A percentile compares a stretch with the other conserved stretches of the same genome.
phyloP scores from a whole-genome alignment of 2,329 filamentous ascomycete species.

The Sphaerulina musiva region DNA sequence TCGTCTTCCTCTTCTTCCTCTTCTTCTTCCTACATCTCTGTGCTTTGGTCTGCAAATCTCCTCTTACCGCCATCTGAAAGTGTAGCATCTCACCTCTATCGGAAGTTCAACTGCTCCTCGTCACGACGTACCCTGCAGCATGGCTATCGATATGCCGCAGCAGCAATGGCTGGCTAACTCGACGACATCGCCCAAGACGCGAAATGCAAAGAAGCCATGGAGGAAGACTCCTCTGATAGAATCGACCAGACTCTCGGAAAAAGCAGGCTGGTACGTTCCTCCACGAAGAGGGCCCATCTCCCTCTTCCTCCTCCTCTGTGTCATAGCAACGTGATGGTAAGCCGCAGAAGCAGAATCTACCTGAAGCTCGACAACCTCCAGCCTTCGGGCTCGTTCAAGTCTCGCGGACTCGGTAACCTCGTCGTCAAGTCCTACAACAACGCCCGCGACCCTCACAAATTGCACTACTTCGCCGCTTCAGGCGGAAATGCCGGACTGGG shows the following conservation, averaged over 20 bases:
- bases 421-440: constrained; percentile 28
- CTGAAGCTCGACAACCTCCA: constrained; percentile 83
- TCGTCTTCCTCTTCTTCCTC: background rate
- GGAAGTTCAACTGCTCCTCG: background rate
- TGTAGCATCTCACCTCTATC: too few relatives aligned
- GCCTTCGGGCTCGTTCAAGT: constrained; percentile 84
- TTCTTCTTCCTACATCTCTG: background rate
- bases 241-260: constrained; percentile 59
- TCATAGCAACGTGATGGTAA: constrained; percentile 9
- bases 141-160: constrained; percentile 12
- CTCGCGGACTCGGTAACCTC: constrained; percentile 64
- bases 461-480: constrained; percentile 71
- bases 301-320: background rate
- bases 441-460: constrained; percentile 24
- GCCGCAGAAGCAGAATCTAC: constrained; percentile 60
- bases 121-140: background rate
- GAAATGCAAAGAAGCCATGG: constrained; percentile 49
- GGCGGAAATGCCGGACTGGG: constrained; percentile 83
- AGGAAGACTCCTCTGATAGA: constrained; percentile 64
- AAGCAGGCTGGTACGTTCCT: constrained; percentile 61
- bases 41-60: background rate
- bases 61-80: too few relatives aligned
- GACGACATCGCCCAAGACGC: background rate
- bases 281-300: background rate
- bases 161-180: constrained; percentile 11